A percentile compares a stretch with the other conserved stretches of the same genome.
These are phyloP conservation scores for Turritis glabra DNA, from an alignment of 345 rosid genomes.

Conservation along the genomic window DNA sequence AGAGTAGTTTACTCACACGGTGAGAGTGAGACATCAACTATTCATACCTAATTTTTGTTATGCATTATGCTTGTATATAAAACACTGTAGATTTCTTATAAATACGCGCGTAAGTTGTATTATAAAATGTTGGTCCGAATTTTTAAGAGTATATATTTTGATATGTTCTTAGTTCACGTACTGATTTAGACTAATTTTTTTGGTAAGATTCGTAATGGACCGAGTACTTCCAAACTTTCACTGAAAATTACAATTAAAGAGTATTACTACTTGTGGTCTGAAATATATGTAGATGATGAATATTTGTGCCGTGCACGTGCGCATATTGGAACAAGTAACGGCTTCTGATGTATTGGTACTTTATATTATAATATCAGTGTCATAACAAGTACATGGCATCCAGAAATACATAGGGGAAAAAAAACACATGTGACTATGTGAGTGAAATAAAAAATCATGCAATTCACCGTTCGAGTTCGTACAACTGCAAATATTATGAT, in stretches of 20 bases:
- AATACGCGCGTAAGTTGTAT: not conserved
- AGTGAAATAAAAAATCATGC: not conserved
- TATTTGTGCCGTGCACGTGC: conserved; percentile 31
- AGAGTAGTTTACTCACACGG: no score
- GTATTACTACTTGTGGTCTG: conserved; percentile 13
- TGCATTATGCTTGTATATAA: not conserved
- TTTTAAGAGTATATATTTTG: not conserved
- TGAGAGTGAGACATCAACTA: no score
- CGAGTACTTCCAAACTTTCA: conserved; percentile 31
- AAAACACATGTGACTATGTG: not conserved
- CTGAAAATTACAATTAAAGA: conserved; percentile 17
- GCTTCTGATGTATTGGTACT: conserved; percentile 30
- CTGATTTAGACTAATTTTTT: not conserved
- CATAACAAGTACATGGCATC: not conserved
- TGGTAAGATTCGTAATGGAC: conserved; percentile 27
- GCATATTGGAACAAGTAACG: conserved; percentile 37
- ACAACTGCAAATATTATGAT: not conserved
- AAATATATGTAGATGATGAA: not conserved
- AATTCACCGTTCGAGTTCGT: not conserved
- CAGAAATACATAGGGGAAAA: no score
- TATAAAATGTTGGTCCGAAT: not conserved
- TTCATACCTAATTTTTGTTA: not conserved
- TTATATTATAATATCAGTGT: not conserved
- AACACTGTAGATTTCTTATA: not conserved
- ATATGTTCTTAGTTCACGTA: not conserved